Base-by-base conservation (phyloP, 2,329 filamentous ascomycete genomes). In the Colletotrichum siamense region DNA sequence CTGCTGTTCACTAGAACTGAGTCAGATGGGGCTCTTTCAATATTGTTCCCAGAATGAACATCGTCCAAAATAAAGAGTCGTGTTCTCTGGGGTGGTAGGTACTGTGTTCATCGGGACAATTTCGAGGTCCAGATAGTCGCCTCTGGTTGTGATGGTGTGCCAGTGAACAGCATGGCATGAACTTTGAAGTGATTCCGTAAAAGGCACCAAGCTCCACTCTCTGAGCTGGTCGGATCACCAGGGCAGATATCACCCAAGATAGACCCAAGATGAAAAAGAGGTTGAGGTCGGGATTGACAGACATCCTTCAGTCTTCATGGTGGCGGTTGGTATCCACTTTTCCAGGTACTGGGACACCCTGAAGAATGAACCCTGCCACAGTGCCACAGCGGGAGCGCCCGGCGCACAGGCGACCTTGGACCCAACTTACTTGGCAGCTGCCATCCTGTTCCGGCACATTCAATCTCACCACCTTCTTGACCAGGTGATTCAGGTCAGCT, bases 311-410 rank as follows among this genome's bases (percentile, higher is more conserved):
- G 32, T 64, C 24, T n/a, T 32, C 16, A 8, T 32, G 64, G 57
- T 24, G 39, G 24, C n/a, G 8, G 49, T 32, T 26, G 7, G 5
- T 59, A 10, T 24, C 67, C 66, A 24, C 65, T 30, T 67, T 69
- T 32, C 34, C 65, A 30, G 36, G 26, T 24, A 30, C 24, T 63
- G 49, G 57, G 26, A 62, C 71, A 65, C 67, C 24, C 67, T 65
- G 71, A 71, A 71, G 66, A 74, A 70, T 65, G 71, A 74, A 71
- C 71, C 71, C 68, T 71, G 72, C 67, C 71, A 71, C 59, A 32
- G 32, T 44, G 49, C 57, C 59, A 32, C 30, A 44, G 34, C 72
- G 67, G 67, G 34, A 65, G 59, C 26, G 44, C 61, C 61, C 65
- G 65, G 22, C 16, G 22, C 69, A 64, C 61, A 66, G 22, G 61